Base-by-base conservation (phyloP, 2,329 filamentous ascomycete genomes). In the Didymella pomorum region DNA sequence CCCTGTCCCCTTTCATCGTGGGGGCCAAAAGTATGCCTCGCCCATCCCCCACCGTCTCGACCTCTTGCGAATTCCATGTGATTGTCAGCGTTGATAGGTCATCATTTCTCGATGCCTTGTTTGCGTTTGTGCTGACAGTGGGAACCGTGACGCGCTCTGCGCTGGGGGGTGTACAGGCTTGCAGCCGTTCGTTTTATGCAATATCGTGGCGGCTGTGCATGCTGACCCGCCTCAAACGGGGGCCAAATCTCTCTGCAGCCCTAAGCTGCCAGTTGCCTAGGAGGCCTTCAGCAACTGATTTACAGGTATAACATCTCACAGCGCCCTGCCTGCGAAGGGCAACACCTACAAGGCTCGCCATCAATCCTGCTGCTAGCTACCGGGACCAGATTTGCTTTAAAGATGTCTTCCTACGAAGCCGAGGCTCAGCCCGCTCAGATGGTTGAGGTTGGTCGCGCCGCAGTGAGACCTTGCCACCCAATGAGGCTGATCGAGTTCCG, bases 261-360 rank as follows among this genome's bases (percentile, higher is more conserved):
- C 58, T 57, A 59, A 43, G 51, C 56, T 51, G 52, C 37, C 43
- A 43, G 45, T 54, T 45, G 59, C 57, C 47, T 52, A 49, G 55
- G 71, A 74, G 71, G 72, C 72, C 72, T 68, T 60, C 70, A 71
- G 63, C 64, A 71, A 57, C 48, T 41, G 53, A 42, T 28, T 26
- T 42, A 26, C 31, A 9, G 33, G 45, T 71, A 72, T 72, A 72
- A 50, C 2, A 35, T n/a, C 31, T 2, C 2, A 28, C 26, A n/a
- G 16, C 16, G 6, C 16, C 7, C 26, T 28, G 6, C 14, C 14
- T n/a, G 7, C 31, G 7, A 4, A 35, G 31, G 31, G 31, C 31
- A 1, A n/a, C 16, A n/a, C 16, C 9, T 6, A 35, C 31, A n/a
- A 35, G 31, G 31, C 31, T 35, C 4, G 4, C 26, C 5, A 28